A percentile compares a stretch with the other conserved stretches of the same genome.
Conservation (phyloP, 148 eudicot species). For the Suaeda aralocaspica region DNA sequence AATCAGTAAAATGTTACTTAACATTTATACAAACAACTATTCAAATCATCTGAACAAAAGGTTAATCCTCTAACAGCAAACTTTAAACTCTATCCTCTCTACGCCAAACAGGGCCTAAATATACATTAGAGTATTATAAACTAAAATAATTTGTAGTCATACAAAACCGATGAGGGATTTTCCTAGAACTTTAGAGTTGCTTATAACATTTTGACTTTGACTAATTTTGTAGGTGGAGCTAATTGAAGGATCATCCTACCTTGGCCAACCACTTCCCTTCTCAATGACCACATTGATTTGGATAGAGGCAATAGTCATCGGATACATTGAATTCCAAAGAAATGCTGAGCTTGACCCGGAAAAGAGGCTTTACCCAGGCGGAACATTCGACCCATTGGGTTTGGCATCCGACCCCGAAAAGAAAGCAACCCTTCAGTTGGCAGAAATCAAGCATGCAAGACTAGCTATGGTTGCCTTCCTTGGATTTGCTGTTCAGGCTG, state of each 20-base stretch:
- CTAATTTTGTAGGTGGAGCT: constrained; percentile 63
- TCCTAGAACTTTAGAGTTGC: too few relatives aligned
- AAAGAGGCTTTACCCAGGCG: constrained; percentile 93
- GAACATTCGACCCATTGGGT: constrained; percentile 75
- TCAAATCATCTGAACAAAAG: too few relatives aligned
- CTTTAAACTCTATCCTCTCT: too few relatives aligned
- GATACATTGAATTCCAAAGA: constrained; percentile 94
- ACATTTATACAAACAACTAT: too few relatives aligned
- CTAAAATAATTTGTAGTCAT: too few relatives aligned
- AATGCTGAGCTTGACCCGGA: constrained; percentile 92
- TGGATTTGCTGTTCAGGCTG: constrained; percentile 95
- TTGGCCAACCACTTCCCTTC: constrained; percentile 96
- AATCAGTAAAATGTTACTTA: too few relatives aligned
- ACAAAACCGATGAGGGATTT: too few relatives aligned
- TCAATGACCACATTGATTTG: constrained; percentile 74
- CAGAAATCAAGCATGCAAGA: constrained; percentile 97
- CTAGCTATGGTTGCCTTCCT: constrained; percentile 94
- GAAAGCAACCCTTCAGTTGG: constrained; percentile 81
- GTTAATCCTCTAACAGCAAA: too few relatives aligned
- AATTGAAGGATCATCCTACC: constrained; percentile 87
- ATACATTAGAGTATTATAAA: too few relatives aligned
- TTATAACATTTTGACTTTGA: too few relatives aligned
- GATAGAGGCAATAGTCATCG: constrained; percentile 85
- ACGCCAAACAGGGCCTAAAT: too few relatives aligned
- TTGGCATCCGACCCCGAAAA: constrained; percentile 92